phyloP scores from a whole-genome alignment of 2,329 filamentous ascomycete genomes.

The Cladosporium sp. region DNA sequence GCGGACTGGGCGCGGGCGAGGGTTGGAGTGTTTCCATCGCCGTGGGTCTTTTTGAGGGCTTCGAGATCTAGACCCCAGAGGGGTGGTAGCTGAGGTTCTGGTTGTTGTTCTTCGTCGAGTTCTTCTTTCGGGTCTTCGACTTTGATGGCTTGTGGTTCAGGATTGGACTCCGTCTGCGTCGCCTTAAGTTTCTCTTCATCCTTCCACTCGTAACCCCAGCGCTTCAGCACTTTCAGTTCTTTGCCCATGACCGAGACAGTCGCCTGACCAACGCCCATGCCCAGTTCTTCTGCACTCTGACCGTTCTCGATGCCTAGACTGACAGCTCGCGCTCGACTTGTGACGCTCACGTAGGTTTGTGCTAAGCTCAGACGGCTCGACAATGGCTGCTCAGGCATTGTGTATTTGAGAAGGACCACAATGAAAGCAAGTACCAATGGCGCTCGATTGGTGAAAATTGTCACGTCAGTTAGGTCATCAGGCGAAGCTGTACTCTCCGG shows the following conservation, averaged over 20 bases:
- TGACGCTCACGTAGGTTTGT: slow-evolving; percentile 78
- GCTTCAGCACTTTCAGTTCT: slow-evolving; percentile 69
- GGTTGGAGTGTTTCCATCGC: slow-evolving; percentile 16
- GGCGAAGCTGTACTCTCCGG: slow-evolving; percentile 54
- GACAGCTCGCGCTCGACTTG: slow-evolving; percentile 71
- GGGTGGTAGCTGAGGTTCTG: slow-evolving; percentile 36
- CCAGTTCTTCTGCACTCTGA: slow-evolving; percentile 62
- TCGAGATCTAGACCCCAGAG: slow-evolving; percentile 59
- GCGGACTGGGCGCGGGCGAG: slow-evolving; percentile 22
- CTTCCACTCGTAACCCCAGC: slow-evolving; percentile 60
- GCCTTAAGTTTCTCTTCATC: slow-evolving; percentile 18
- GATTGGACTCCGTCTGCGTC: neutral
- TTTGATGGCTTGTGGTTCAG: neutral
- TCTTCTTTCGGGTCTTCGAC: neutral
- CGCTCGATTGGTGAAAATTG: slow-evolving; percentile 71
- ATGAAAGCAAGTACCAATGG: slow-evolving; percentile 79
- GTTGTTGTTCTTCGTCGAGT: neutral
- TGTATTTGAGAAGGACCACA: slow-evolving; percentile 67
- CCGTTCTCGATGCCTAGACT: slow-evolving; percentile 68
- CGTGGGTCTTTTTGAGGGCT: slow-evolving; percentile 42
- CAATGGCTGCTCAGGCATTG: slow-evolving; percentile 78
- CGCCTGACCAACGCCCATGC: slow-evolving; percentile 72
- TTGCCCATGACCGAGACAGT: slow-evolving; percentile 67
- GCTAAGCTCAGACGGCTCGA: slow-evolving; percentile 80
- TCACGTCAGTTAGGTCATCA: slow-evolving; percentile 53